Evolutionary conservation across 1,284 basidiomycete species (phyloP).

Genomic region (Ceratobasidium sp.): DNA sequence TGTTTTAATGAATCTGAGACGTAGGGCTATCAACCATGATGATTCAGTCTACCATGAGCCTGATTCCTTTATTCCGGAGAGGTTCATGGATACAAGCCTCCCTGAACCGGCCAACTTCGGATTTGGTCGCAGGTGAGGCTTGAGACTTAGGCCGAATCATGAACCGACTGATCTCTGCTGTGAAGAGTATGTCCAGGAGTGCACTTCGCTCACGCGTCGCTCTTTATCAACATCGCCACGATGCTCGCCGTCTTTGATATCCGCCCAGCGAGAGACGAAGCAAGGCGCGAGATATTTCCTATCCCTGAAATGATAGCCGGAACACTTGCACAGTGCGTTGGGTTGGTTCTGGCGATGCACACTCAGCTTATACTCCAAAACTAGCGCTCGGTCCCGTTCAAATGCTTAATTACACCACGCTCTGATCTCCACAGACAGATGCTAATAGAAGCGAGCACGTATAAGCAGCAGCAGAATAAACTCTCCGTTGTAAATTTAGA

Average conservation of each 20-base stretch:
- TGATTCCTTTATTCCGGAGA: constrained; percentile 21
- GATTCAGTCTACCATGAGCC: constrained; percentile 5
- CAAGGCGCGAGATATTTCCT: constrained; percentile 44
- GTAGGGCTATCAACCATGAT: constrained; percentile 30
- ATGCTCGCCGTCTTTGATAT: constrained; percentile 53
- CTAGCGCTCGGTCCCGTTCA: constrained; percentile 18
- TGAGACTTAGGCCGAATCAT: background rate
- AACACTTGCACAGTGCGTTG: background rate
- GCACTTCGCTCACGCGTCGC: constrained; percentile 30
- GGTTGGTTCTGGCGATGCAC: background rate
- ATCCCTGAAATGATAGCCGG: background rate
- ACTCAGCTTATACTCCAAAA: background rate
- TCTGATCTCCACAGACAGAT: constrained; percentile 10
- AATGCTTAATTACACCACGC: constrained; percentile 26
- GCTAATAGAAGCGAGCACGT: background rate
- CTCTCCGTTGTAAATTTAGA: background rate
- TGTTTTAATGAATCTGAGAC: background rate
- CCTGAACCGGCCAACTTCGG: constrained; percentile 24
- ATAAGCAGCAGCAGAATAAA: background rate
- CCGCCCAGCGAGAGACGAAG: constrained; percentile 40
- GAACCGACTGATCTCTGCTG: background rate
- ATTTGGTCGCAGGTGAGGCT: constrained; percentile 18
- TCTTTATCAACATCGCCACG: constrained; percentile 38
- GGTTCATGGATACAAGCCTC: constrained; percentile 3
- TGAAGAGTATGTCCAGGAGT: constrained; percentile 42